A percentile compares a stretch with the other conserved stretches of the same genome.
phyloP scores from a whole-genome alignment of 2,329 filamentous ascomycete genomes.

The Phaeoacremonium minimum region DNA sequence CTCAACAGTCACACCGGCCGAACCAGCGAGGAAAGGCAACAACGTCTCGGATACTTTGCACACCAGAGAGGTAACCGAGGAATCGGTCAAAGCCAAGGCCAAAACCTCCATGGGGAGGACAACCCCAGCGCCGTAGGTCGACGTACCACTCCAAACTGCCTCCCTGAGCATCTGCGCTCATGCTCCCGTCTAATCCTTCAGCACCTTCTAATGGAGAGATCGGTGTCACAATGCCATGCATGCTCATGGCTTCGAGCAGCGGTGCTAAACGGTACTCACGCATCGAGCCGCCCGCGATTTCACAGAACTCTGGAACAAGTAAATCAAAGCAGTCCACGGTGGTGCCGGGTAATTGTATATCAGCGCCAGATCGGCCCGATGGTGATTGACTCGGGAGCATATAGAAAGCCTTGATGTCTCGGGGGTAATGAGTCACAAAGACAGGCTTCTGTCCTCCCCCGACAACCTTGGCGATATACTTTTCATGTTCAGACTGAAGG shows the following conservation, averaged over 20 bases:
- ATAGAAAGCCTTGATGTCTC: constrained; percentile 84
- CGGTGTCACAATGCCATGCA: constrained; percentile 55
- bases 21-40: constrained; percentile 79
- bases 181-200: constrained; percentile 10
- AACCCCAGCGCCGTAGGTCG: constrained; percentile 86
- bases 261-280: constrained; percentile 73
- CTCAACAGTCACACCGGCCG: constrained; percentile 56
- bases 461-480: constrained; percentile 66
- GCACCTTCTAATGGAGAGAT: too few relatives aligned
- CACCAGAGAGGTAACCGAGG: constrained; percentile 76
- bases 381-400: constrained; percentile 32
- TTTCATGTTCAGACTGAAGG: constrained; percentile 89
- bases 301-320: constrained; percentile 78
- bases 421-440: constrained; percentile 93
- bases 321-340: constrained; percentile 92
- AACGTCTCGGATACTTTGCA: constrained; percentile 78
- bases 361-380: background rate
- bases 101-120: constrained; percentile 86
- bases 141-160: constrained; percentile 74
- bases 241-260: constrained; percentile 66
- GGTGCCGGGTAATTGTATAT: constrained; percentile 4
- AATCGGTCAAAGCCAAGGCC: constrained; percentile 87
- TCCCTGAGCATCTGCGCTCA: constrained; percentile 2
- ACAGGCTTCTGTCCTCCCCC: constrained; percentile 58
- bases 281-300: constrained; percentile 84